Evolutionary conservation across 495 filamentous ascomycete species (phyloP).

Genomic region (Hypoxylon cercidicola): DNA sequence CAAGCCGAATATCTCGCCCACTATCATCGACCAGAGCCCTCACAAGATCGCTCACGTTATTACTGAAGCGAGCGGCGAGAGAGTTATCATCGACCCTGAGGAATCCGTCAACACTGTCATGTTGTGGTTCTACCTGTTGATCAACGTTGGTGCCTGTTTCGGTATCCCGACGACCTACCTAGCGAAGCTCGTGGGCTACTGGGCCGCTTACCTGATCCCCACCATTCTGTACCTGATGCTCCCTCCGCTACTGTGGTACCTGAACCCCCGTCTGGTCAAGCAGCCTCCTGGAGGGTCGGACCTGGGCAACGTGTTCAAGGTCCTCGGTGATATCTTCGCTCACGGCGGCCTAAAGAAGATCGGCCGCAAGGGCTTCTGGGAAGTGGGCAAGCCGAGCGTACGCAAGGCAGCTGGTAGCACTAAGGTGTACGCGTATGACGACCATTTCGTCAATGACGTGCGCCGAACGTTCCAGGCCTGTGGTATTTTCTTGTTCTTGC

Average conservation of each 20-base stretch:
- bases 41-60: conserved; percentile 65
- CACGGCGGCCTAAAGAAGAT: conserved; percentile 62
- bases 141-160: conserved; percentile 78
- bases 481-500: conserved; percentile 65
- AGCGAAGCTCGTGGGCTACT: conserved; percentile 69
- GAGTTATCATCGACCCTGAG: conserved; percentile 78
- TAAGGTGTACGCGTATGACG: conserved; percentile 53
- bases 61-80: conserved; percentile 73
- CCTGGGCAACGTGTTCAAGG: conserved; percentile 63
- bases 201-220: conserved; percentile 76
- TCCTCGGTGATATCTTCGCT: conserved; percentile 59
- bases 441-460: conserved; percentile 63
- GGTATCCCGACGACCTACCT: conserved; percentile 59
- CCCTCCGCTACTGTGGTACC: conserved; percentile 59
- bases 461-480: conserved; percentile 63
- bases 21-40: conserved; percentile 79
- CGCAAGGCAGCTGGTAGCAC: conserved; percentile 59
- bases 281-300: conserved; percentile 64
- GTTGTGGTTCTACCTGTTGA: conserved; percentile 73
- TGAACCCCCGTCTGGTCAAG: conserved; percentile 60
- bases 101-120: conserved; percentile 77
- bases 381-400: conserved; percentile 66
- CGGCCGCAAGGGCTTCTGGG: conserved; percentile 67
- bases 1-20: conserved; percentile 73
- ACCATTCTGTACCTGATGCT: conserved; percentile 66